Conservation (phyloP, 1,284 basidiomycete species). For the Ganoderma lucidum region DNA sequence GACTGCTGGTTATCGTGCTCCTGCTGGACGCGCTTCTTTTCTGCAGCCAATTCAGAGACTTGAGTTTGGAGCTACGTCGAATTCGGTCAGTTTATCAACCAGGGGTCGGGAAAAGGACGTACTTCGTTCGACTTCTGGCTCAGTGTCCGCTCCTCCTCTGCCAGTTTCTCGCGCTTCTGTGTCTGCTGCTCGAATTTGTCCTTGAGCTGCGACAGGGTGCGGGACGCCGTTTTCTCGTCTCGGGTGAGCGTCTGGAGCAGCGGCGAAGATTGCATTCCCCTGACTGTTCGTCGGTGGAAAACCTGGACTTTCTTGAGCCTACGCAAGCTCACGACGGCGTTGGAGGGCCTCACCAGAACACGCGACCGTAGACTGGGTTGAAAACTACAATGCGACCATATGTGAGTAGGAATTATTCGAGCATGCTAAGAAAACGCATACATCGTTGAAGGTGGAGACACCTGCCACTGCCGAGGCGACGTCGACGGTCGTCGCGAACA, state of each 20-base stretch:
- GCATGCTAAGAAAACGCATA: constrained; percentile 34
- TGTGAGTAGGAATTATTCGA: not conserved
- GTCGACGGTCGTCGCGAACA: constrained; percentile 17
- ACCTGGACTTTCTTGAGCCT: constrained; percentile 23
- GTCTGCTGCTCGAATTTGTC: constrained; percentile 75
- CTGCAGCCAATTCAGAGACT: constrained; percentile 58
- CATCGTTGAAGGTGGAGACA: constrained; percentile 44
- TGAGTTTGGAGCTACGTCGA: constrained; percentile 66
- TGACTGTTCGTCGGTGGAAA: constrained; percentile 42
- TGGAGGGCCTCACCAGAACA: constrained; percentile 36
- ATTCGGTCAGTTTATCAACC: not conserved
- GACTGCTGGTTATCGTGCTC: constrained; percentile 80
- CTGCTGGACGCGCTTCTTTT: constrained; percentile 67
- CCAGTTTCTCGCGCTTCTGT: constrained; percentile 67
- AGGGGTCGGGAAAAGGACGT: constrained; percentile 19
- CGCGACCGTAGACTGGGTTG: constrained; percentile 41
- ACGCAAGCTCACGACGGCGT: not conserved
- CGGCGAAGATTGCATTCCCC: constrained; percentile 43
- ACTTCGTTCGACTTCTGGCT: constrained; percentile 70
- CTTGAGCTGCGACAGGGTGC: constrained; percentile 72
- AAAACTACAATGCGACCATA: constrained; percentile 31
- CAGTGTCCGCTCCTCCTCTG: constrained; percentile 65
- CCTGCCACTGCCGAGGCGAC: constrained; percentile 29
- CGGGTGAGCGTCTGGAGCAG: constrained; percentile 80
- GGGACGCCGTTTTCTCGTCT: constrained; percentile 80